A percentile compares a stretch with the other conserved stretches of the same genome.
These are phyloP conservation scores for Brettanomyces custersianus DNA, from an alignment of 805 yeast genomes.

Conservation along the genomic window DNA sequence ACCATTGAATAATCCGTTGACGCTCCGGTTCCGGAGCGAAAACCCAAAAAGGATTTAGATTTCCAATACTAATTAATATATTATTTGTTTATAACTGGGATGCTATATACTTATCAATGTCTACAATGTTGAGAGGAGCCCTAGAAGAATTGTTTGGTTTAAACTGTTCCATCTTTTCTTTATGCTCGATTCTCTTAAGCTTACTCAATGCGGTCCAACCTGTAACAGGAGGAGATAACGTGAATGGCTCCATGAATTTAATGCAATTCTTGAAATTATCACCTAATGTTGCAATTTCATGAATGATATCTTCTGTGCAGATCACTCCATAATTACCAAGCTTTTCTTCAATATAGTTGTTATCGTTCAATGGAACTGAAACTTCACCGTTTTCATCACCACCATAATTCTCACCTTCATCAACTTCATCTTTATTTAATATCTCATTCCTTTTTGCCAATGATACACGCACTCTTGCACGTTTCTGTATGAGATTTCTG, in stretches of 20 bases:
- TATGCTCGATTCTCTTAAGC: slow-evolving; percentile 52
- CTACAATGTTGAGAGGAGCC: slow-evolving; percentile 61
- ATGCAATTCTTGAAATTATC: slow-evolving; percentile 53
- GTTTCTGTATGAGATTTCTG: slow-evolving; percentile 66
- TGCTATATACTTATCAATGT: slow-evolving; percentile 60
- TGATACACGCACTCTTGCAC: slow-evolving; percentile 46
- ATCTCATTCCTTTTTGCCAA: slow-evolving; percentile 19
- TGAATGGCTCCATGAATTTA: slow-evolving; percentile 62
- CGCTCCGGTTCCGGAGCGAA: not conserved
- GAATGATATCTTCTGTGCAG: slow-evolving; percentile 75
- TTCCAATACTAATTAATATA: too few species aligned
- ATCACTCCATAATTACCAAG: slow-evolving; percentile 63
- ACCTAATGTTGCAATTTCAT: slow-evolving; percentile 56
- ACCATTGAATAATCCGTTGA: too few species aligned
- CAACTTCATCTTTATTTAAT: slow-evolving; percentile 21
- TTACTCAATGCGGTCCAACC: slow-evolving; percentile 72
- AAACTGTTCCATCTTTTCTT: slow-evolving; percentile 38
- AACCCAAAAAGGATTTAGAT: too few species aligned
- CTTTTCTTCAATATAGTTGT: slow-evolving; percentile 64
- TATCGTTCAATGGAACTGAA: slow-evolving; percentile 55
- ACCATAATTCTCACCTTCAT: slow-evolving; percentile 10
- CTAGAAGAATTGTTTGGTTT: slow-evolving; percentile 50
- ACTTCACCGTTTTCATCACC: slow-evolving; percentile 15
- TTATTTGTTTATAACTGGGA: slow-evolving; percentile 44
- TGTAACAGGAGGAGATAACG: slow-evolving; percentile 56